Base-by-base conservation (phyloP, 2,329 filamentous ascomycete genomes). In the Alternaria longipes region DNA sequence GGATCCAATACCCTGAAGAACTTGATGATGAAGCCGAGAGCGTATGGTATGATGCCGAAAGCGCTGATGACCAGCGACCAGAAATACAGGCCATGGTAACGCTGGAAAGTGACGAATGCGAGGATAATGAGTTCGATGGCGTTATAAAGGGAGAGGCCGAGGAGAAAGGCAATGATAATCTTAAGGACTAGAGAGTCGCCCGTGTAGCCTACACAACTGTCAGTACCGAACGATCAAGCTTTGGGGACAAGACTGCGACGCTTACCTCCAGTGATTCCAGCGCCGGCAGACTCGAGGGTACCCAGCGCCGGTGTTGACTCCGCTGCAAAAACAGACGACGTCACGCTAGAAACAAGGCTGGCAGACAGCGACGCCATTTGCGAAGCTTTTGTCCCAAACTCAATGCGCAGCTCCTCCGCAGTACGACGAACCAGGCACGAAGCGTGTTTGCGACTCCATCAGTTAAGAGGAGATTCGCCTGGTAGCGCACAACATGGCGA, bases 11-110 rank as follows among this genome's bases (percentile, higher is more conserved):
- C 30, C 44, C 73, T 69, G 56, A 76, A 78, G 51, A 78, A 75
- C 64, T 84, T 84, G 55, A 84, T 71, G 38, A 84, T 60, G 64
- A 85, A 85, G 2, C 83, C 84, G 1, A 81, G 65, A 11, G 79
- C 72, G 62, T 85, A 84, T 0, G 81, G 81, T 11, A 84, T 72
- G 42, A 84, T 81, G 8, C 81, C 81, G 9, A 79, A 65, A 1
- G 79, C 78, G 0, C 82, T 72, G 24, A 82, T 66, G 20, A 84
- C 62, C 61, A 85, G 68, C 26, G 79, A 81, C 83, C 82, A 84
- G 64, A 84, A 85, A 64, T 85, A 85, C 16, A 83, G 69, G 0
- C 83, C 83, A 22, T 74, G 71, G 53, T 81, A 83, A 22, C 75
- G 76, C 28, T 82, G 82, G 72, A 85, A 85, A 30, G 80, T 83